Evolutionary conservation across 2,329 filamentous ascomycete species (phyloP).

Genomic region (Talaromyces atroroseus): DNA sequence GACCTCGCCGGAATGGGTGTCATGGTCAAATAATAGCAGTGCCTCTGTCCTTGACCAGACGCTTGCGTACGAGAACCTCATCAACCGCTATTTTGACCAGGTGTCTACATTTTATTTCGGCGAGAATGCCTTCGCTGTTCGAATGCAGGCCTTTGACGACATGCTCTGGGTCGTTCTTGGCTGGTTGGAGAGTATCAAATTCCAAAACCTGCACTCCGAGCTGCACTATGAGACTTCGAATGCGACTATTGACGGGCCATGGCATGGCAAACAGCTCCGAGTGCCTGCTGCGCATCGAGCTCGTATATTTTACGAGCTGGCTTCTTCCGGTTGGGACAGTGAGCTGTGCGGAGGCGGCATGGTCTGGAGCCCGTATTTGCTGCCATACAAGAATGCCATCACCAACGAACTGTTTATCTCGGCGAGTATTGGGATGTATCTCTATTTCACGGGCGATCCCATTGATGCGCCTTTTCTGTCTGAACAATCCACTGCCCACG

Average conservation of each 20-base stretch:
- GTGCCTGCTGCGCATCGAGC: constrained; percentile 76
- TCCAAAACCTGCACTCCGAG: constrained; percentile 64
- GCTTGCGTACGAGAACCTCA: constrained; percentile 64
- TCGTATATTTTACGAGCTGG: constrained; percentile 78
- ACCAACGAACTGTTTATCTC: constrained; percentile 88
- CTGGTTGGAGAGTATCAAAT: constrained; percentile 78
- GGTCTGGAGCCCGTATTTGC: constrained; percentile 76
- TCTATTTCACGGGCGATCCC: constrained; percentile 75
- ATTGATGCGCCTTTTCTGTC: constrained; percentile 63
- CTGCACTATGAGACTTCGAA: constrained; percentile 49
- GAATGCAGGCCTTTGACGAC: constrained; percentile 81
- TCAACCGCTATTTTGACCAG: constrained; percentile 77
- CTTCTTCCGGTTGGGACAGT: constrained; percentile 73
- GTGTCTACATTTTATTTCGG: constrained; percentile 76
- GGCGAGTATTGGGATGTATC: constrained; percentile 81
- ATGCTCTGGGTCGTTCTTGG: constrained; percentile 93
- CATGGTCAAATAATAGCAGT: not conserved
- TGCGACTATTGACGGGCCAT: constrained; percentile 35
- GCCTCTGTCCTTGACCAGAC: constrained; percentile 5
- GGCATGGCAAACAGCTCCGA: constrained; percentile 73
- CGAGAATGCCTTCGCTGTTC: constrained; percentile 69
- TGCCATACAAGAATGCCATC: constrained; percentile 92
- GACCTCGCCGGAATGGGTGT: constrained; percentile 40
- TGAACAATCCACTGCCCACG: constrained; percentile 37
- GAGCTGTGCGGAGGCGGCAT: constrained; percentile 79